A percentile compares a stretch with the other conserved stretches of the same genome.
Conservation (phyloP, 768 basidiomycete species). For the Paxillus ammoniavirescens region DNA sequence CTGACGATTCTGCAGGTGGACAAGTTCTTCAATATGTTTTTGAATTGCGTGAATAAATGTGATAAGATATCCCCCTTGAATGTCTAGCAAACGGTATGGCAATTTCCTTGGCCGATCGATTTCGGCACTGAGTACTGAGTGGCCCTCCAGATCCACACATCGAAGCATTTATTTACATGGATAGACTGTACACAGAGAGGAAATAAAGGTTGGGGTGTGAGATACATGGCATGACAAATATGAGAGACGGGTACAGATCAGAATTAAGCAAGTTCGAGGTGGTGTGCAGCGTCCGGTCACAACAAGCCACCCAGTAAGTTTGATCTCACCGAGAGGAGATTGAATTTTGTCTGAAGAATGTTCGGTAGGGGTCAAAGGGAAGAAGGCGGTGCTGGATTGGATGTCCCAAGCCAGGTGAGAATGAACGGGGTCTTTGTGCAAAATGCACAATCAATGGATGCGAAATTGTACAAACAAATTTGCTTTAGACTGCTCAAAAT, state of each 20-base stretch:
- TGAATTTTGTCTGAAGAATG: too few relatives aligned
- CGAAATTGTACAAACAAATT: neutral
- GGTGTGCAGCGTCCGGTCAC: too few relatives aligned
- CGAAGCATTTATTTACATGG: neutral
- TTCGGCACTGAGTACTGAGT: neutral
- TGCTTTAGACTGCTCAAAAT: neutral
- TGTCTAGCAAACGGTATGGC: constrained; percentile 1
- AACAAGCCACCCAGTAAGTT: too few relatives aligned
- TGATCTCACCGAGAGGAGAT: too few relatives aligned
- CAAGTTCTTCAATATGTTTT: constrained; percentile 63
- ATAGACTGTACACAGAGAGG: too few relatives aligned
- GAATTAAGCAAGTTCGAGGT: neutral
- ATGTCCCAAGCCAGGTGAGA: too few relatives aligned
- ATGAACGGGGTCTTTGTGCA: too few relatives aligned
- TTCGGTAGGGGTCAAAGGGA: too few relatives aligned
- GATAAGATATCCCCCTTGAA: constrained; percentile 66
- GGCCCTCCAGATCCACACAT: neutral
- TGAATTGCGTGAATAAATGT: constrained; percentile 56
- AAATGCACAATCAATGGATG: too few relatives aligned
- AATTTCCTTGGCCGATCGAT: neutral
- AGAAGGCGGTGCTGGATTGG: too few relatives aligned
- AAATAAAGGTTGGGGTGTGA: neutral
- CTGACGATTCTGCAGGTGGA: constrained; percentile 45
- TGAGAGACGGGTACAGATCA: neutral
- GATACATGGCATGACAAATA: neutral